Conservation (phyloP, 805 yeast genomes). For the Candida sakaeoensis region DNA sequence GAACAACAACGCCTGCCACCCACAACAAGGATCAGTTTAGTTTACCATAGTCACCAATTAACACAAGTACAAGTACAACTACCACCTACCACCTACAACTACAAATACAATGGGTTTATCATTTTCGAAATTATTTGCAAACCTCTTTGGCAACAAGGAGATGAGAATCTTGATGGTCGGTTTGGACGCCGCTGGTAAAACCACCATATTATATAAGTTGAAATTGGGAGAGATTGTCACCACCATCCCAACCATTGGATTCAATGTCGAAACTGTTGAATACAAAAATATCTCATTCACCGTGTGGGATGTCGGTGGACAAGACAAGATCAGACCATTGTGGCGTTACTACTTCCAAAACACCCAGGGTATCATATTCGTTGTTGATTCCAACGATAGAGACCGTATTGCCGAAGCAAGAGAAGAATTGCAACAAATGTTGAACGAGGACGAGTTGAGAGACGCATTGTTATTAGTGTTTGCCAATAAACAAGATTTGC, state of each 20-base stretch:
- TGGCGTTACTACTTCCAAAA: constrained; percentile 99
- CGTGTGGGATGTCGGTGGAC: constrained; percentile 99
- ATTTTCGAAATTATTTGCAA: constrained; percentile 88
- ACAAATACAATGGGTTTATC: constrained; percentile 98
- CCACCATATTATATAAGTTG: constrained; percentile 91
- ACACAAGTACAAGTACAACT: too few species aligned
- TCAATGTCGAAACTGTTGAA: constrained; percentile 96
- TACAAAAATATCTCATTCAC: constrained; percentile 95
- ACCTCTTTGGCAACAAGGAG: constrained; percentile 95
- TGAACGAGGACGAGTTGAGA: constrained; percentile 96
- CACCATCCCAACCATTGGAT: constrained; percentile 95
- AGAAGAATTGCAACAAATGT: constrained; percentile 97
- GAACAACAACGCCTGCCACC: too few species aligned
- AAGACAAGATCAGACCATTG: constrained; percentile 96
- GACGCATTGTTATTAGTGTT: constrained; percentile 93
- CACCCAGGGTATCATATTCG: constrained; percentile 97
- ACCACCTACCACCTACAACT: too few species aligned
- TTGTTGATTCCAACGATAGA: constrained; percentile 96
- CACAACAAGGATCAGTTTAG: too few species aligned
- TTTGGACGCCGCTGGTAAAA: constrained; percentile 97
- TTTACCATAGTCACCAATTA: too few species aligned
- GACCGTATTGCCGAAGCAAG: constrained; percentile 97
- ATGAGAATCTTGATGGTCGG: constrained; percentile 99
- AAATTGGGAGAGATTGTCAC: constrained; percentile 95
- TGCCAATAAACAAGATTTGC: constrained; percentile 98